Percentiles rank a stretch among this genome's conserved stretches.
phyloP scores from a whole-genome alignment of 768 basidiomycete species.

The Dioszegia hungarica region DNA sequence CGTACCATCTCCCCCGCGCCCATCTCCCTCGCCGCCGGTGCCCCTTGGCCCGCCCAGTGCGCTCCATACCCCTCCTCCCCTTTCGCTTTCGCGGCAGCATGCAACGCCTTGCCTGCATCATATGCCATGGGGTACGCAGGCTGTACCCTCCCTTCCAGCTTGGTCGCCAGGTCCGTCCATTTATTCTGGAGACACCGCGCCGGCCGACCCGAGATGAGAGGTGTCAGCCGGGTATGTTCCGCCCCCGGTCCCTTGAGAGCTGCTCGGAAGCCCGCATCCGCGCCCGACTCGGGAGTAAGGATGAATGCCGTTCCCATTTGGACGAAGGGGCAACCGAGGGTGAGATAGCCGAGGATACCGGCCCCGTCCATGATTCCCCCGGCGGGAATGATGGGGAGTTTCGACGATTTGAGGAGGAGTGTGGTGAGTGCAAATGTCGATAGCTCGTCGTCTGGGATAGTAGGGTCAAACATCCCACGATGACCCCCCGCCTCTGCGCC shows the following conservation, averaged over 20 bases:
- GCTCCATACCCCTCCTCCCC: conserved; percentile 34
- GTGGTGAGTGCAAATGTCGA: conserved; percentile 19
- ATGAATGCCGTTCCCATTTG: conserved; percentile 43
- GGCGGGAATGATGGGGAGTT: conserved; percentile 34
- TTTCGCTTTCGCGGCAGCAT: conserved; percentile 28
- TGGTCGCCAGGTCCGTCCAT: conserved; percentile 21
- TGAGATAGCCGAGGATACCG: conserved; percentile 20
- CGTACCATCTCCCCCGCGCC: conserved; percentile 23
- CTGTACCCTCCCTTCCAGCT: not conserved
- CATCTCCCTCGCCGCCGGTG: conserved; percentile 22
- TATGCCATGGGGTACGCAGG: conserved; percentile 40
- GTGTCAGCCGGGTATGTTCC: conserved; percentile 20
- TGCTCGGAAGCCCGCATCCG: conserved; percentile 23
- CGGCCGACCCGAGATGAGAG: conserved; percentile 36
- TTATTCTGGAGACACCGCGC: conserved; percentile 28
- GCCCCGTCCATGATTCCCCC: conserved; percentile 42
- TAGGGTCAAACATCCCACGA: conserved; percentile 14
- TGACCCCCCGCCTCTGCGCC: conserved; percentile 16
- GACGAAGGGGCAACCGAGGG: conserved; percentile 24
- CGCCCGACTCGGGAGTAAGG: conserved; percentile 26
- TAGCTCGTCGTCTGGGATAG: conserved; percentile 20
- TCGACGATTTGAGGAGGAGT: conserved; percentile 5
- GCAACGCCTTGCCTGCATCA: conserved; percentile 33
- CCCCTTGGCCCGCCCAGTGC: conserved; percentile 41
- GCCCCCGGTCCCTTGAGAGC: conserved; percentile 12